Base-by-base conservation (phyloP, 2,329 filamentous ascomycete genomes). In the Fusarium fujikuroi region DNA sequence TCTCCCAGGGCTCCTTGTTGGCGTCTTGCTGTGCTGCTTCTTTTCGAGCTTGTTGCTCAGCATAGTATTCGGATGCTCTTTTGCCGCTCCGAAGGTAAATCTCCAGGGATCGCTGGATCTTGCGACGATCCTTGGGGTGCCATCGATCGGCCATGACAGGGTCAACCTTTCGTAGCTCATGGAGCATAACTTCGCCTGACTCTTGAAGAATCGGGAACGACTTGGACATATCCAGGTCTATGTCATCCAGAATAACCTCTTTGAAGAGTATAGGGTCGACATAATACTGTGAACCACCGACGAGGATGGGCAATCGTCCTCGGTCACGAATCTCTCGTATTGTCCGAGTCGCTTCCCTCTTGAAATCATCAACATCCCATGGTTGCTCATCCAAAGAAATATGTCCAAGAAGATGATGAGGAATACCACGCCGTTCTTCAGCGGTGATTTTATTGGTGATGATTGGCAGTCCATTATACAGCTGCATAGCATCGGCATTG, bases 401-500 rank as follows among this genome's bases (percentile, higher is more conserved):
- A 72, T 91, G 92, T 58, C 93, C 94, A 30, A 99, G 88, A 7
- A 99, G 85, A 81, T 99, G 95, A 80, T 99, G 96, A 8, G 93
- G 92, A 16, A 99, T 87, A 15, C 92, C 93, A 69, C 92, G 89
- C 77, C 91, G 91, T 80, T 98, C 95, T 25, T 90, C 87, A 2
- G 79, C 59, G 0, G 93, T 90, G 66, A 98, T 93, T 80, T 98
- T 97, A 82, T 99, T 99, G 32, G 96, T 99, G 76, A 98, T 95
- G 72, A 98, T 92, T 9, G 96, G 95, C 47, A 99, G 85, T 6
- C 96, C 96, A 60, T 89, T 88, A 81, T 99, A 99, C 84, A 99
- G 91, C 81, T 99, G 96, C 95, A 99, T 97, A 43, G 96, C 96
- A 86, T 99, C 96, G 52, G 94, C 94, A 80, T 99, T 99, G 84